Conservation (phyloP, 1,284 basidiomycete species). For the Sporisorium sorghi region DNA sequence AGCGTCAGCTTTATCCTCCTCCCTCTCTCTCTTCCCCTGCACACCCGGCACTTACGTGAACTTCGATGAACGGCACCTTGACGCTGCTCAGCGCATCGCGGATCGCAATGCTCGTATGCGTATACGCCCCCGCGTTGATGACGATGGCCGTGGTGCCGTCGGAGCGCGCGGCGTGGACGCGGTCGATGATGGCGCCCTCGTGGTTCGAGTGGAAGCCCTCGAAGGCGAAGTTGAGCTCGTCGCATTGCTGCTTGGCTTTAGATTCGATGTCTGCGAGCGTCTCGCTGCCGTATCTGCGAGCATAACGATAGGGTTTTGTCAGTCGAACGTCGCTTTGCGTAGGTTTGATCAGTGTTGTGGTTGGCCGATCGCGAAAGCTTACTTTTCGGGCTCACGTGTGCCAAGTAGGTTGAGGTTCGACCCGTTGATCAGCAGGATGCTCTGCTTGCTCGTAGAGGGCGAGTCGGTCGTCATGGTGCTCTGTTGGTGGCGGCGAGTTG, state of each 20-base stretch:
- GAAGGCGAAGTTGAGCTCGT: constrained; percentile 13
- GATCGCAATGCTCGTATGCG: constrained; percentile 68
- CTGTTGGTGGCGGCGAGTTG: neutral
- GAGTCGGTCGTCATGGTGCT: constrained; percentile 10
- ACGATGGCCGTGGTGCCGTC: constrained; percentile 54
- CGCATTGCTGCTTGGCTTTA: constrained; percentile 14
- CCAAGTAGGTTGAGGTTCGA: constrained; percentile 70
- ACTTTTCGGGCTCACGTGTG: constrained; percentile 68
- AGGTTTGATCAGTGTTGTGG: neutral
- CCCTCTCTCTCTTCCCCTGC: neutral
- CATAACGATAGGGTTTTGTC: neutral
- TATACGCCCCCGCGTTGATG: constrained; percentile 69
- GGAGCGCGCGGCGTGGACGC: constrained; percentile 61
- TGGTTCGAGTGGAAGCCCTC: constrained; percentile 67
- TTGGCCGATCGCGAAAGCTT: constrained; percentile 3
- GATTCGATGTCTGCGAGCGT: constrained; percentile 63
- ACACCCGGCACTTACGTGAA: constrained; percentile 56
- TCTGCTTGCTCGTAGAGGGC: neutral
- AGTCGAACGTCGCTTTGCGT: neutral
- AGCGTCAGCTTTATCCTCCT: neutral
- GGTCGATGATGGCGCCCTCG: constrained; percentile 69
- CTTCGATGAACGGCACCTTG: constrained; percentile 69
- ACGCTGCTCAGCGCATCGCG: constrained; percentile 67
- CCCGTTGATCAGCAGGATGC: constrained; percentile 59
- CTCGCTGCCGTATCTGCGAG: constrained; percentile 62